Conservation (phyloP, 2,329 filamentous ascomycete species). For the Diaporthe amygdali region DNA sequence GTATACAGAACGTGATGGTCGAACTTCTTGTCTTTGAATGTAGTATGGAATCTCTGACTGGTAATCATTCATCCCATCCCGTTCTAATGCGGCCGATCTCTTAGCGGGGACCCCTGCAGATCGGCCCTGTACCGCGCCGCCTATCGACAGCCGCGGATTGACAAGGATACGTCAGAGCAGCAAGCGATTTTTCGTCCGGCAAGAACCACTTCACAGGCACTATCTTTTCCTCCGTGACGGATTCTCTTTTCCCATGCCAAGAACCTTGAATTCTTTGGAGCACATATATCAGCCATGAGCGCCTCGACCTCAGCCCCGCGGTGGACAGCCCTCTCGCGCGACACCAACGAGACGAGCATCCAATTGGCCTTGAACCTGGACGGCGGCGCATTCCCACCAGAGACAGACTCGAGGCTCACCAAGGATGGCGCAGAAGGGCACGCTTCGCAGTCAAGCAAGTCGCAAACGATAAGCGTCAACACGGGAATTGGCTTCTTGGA, state of each 20-base stretch:
- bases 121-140: not conserved
- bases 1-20: not conserved
- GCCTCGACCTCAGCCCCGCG: constrained; percentile 50
- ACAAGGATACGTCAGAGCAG: constrained; percentile 15
- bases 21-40: not conserved
- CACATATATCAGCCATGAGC: constrained; percentile 27
- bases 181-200: not conserved
- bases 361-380: constrained; percentile 92
- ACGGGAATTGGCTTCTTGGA: constrained; percentile 98
- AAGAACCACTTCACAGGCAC: not conserved
- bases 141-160: constrained; percentile 8
- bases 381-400: constrained; percentile 77
- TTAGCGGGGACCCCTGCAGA: constrained; percentile 2
- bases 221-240: not conserved
- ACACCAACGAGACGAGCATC: constrained; percentile 99
- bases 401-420: constrained; percentile 62
- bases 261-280: no score
- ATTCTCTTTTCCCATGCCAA: not conserved
- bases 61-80: not conserved
- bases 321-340: constrained; percentile 79
- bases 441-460: constrained; percentile 82
- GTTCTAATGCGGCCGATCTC: not conserved
- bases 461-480: constrained; percentile 85
- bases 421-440: constrained; percentile 64
- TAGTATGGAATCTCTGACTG: not conserved